These are phyloP conservation scores for Symbiotaphrina buchneri DNA, from an alignment of 495 filamentous ascomycete genomes.

Conservation along the genomic window DNA sequence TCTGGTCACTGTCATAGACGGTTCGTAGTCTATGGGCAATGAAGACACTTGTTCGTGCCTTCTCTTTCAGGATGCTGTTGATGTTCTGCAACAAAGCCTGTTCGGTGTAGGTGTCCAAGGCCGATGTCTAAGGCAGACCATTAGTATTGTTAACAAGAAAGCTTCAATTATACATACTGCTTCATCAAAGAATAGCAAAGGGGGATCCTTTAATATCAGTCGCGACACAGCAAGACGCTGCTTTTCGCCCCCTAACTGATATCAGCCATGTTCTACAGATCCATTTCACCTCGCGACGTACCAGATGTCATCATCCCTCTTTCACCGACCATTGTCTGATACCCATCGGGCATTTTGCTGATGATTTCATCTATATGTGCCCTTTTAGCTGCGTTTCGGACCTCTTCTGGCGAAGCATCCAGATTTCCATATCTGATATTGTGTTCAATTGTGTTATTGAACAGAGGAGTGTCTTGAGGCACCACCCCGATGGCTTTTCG, in stretches of 20 bases:
- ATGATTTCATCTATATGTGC: slow-evolving; percentile 76
- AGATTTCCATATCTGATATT: slow-evolving; percentile 93
- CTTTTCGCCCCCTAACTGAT: slow-evolving; percentile 53
- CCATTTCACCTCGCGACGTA: neutral
- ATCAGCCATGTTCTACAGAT: neutral
- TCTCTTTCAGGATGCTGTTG: slow-evolving; percentile 79
- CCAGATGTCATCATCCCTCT: slow-evolving; percentile 93
- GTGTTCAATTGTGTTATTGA: slow-evolving; percentile 86
- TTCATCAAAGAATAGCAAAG: slow-evolving; percentile 90
- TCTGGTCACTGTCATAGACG: slow-evolving; percentile 61
- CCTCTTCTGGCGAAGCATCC: slow-evolving; percentile 47
- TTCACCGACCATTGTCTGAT: slow-evolving; percentile 84
- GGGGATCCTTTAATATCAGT: slow-evolving; percentile 76
- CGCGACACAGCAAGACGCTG: slow-evolving; percentile 77
- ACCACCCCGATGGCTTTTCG: slow-evolving; percentile 82
- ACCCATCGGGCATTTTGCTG: slow-evolving; percentile 55
- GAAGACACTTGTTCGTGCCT: slow-evolving; percentile 75
- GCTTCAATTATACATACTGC: slow-evolving; percentile 28
- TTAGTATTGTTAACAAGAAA: neutral
- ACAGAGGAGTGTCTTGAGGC: slow-evolving; percentile 89
- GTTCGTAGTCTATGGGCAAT: slow-evolving; percentile 82
- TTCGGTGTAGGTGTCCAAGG: slow-evolving; percentile 89
- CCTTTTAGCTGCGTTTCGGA: slow-evolving; percentile 51
- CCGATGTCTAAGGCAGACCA: slow-evolving; percentile 38
- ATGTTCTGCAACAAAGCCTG: slow-evolving; percentile 81